Evolutionary conservation across 2,329 filamentous ascomycete genomes (phyloP).

Genomic region (Sphaerulina vaccinii): DNA sequence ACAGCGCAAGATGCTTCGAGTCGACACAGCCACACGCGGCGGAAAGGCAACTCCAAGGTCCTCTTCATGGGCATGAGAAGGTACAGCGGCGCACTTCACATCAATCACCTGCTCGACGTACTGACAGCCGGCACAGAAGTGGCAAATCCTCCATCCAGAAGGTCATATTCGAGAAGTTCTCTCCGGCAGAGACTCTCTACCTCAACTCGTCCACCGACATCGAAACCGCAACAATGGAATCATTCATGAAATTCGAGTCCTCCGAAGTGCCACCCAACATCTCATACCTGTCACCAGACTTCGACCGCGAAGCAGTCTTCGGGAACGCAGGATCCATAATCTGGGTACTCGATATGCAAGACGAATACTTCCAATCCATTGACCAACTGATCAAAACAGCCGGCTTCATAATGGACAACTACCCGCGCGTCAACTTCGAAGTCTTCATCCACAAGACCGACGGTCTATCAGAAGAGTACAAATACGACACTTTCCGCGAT

Average conservation of each 20-base stretch:
- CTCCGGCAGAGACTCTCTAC: conserved; percentile 91
- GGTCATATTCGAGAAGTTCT: conserved; percentile 98
- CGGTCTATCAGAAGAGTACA: conserved; percentile 94
- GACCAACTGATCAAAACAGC: conserved; percentile 84
- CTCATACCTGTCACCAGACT: conserved; percentile 84
- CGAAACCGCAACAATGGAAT: conserved; percentile 92
- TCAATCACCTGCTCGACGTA: neutral
- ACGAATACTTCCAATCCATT: conserved; percentile 93
- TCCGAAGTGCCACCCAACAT: conserved; percentile 97
- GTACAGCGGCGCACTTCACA: conserved; percentile 48
- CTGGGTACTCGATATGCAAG: conserved; percentile 98
- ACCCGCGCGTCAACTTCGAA: conserved; percentile 93
- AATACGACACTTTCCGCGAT: conserved; percentile 91
- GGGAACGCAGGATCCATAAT: conserved; percentile 87
- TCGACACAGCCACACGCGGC: conserved; percentile 22
- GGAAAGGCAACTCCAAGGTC: conserved; percentile 61
- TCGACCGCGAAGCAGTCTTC: conserved; percentile 92
- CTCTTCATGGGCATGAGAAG: conserved; percentile 93
- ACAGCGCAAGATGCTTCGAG: conserved; percentile 11
- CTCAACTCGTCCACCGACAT: conserved; percentile 92
- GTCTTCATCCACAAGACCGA: conserved; percentile 99
- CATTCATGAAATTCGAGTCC: conserved; percentile 98
- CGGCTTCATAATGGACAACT: conserved; percentile 80
- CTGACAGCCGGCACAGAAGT: conserved; percentile 61
- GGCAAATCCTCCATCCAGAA: conserved; percentile 98